Evolutionary conservation across 2,329 filamentous ascomycete species (phyloP).

Genomic region (Raffaelea albimanens): DNA sequence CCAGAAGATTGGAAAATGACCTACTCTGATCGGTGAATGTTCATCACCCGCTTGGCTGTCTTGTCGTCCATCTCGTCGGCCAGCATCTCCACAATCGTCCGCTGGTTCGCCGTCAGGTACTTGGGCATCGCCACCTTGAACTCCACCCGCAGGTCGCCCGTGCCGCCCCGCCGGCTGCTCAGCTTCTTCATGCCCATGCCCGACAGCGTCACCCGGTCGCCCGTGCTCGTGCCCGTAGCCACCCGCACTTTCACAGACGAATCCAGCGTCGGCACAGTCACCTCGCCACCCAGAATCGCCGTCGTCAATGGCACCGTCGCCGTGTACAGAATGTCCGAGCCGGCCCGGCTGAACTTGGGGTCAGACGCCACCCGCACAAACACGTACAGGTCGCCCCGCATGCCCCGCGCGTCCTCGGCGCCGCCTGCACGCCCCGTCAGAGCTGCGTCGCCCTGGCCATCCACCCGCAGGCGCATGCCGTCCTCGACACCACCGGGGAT

Average conservation of each 20-base stretch:
- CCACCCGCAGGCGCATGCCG: conserved; percentile 81
- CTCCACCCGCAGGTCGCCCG: conserved; percentile 83
- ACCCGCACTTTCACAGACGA: conserved; percentile 87
- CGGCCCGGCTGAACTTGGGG: conserved; percentile 76
- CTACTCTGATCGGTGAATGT: conserved; percentile 51
- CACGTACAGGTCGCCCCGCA: conserved; percentile 83
- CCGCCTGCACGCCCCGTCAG: conserved; percentile 55
- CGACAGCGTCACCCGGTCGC: conserved; percentile 78
- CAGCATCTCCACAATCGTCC: conserved; percentile 88
- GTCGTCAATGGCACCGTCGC: conserved; percentile 88
- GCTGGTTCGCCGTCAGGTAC: conserved; percentile 82
- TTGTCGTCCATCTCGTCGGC: conserved; percentile 94
- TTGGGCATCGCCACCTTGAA: conserved; percentile 95
- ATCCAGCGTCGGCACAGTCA: conserved; percentile 81
- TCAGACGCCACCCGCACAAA: conserved; percentile 84
- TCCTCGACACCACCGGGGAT: conserved; percentile 95
- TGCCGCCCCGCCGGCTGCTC: conserved; percentile 54
- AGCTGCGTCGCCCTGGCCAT: conserved; percentile 80
- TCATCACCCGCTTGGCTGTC: conserved; percentile 87
- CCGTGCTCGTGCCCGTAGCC: conserved; percentile 81
- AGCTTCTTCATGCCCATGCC: conserved; percentile 95
- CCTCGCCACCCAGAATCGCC: conserved; percentile 82
- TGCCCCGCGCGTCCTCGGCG: conserved; percentile 31
- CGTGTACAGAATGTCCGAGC: conserved; percentile 87
- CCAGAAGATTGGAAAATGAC: conserved; percentile 21